Base-by-base conservation (phyloP, 257 asterid genomes). In the Penstemon davidsonii region DNA sequence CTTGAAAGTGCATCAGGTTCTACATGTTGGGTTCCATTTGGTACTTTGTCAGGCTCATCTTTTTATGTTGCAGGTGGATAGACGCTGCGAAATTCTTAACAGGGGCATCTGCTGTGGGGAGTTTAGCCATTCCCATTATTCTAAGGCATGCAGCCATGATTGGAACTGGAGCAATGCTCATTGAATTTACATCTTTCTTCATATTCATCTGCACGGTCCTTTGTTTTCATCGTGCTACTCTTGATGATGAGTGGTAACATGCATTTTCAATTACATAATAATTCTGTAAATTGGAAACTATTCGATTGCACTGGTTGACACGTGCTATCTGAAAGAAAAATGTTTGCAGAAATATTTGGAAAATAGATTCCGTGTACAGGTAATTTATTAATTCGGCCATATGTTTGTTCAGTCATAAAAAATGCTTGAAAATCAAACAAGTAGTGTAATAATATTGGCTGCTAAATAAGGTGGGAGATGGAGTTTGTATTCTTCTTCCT, bases 61-160 rank as follows among this genome's bases (percentile, higher is more conserved):
- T 49, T 49, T 46, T 12, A 46, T 46, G 4, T 53, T 66, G 72
- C 82, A 90, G 99, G 43, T 93, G 99, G 99, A 81, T 87, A 41
- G 94, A 86, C 69, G 97, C 95, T 25, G 99, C 99, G 11, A 93
- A 93, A 79, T 93, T 93, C 79, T 70, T 87, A 55, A 93, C 99
- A 1, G 99, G 99, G 50, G 99, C 99, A 13, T 93, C 99, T 15
- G 92, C 92, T 38, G 97, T 90, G 40, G 99, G 99, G 64, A 93
- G 97, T 78, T 19, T 93, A 75, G 99, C 99, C 64, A 90, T 90
- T 53, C 99, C 99, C 68, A 83, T 90, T 68, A 90, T 93, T 73
- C 92, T 93, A 43, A 81, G 92, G 76, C 99, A 93, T 47, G 97
- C 97, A 6, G 83, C 79, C 76, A 64, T 90, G 66, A 93, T 93